Evolutionary conservation across 768 basidiomycete genomes (phyloP).

Genomic region (Tricholoma terreum): DNA sequence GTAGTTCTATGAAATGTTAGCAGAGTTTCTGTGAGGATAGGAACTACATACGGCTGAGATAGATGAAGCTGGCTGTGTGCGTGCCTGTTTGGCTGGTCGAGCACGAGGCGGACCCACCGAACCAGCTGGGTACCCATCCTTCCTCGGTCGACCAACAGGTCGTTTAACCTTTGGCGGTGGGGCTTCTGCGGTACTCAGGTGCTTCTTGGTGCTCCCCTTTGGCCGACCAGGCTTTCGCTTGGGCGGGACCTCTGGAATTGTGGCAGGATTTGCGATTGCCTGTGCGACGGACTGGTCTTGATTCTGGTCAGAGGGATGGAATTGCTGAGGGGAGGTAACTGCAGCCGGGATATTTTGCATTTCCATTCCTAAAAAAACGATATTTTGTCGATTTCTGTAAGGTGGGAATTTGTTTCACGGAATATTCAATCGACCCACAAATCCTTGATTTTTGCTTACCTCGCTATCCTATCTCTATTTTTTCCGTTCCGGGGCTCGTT

Average conservation of each 20-base stretch:
- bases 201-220: slow-evolving; percentile 78
- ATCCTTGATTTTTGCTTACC: background rate
- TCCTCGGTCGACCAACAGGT: slow-evolving; percentile 77
- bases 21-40: background rate
- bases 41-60: background rate
- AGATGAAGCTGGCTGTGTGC: background rate
- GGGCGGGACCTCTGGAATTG: background rate
- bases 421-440: background rate
- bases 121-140: slow-evolving; percentile 79
- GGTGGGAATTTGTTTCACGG: background rate
- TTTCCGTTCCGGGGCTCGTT: background rate
- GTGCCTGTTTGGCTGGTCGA: slow-evolving; percentile 13
- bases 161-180: slow-evolving; percentile 60
- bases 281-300: background rate
- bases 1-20: background rate
- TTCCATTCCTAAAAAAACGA: slow-evolving; percentile 2
- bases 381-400: background rate
- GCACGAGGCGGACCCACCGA: slow-evolving; percentile 50
- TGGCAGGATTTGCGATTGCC: background rate
- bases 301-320: background rate
- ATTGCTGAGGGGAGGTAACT: background rate
- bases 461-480: background rate
- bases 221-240: slow-evolving; percentile 77
- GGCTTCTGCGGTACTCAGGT: slow-evolving; percentile 30
- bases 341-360: background rate